Base-by-base conservation (phyloP, 2,329 filamentous ascomycete genomes). In the Ustulina deusta region DNA sequence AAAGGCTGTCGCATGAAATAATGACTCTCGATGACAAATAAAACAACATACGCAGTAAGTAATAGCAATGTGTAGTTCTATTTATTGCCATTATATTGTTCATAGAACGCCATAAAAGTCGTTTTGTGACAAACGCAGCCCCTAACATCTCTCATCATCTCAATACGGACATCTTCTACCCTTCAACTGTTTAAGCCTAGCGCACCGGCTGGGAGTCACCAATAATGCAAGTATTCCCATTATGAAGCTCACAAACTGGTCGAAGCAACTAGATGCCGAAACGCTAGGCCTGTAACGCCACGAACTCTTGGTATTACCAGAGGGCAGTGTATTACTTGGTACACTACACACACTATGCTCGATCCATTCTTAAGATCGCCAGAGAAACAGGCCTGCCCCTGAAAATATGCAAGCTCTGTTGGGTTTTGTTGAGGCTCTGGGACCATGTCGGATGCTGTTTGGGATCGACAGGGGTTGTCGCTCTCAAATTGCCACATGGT, bases 401-500 rank as follows among this genome's bases (percentile, higher is more conserved):
- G 42, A 11, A 42, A 36, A 36, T 32, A 36, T 36, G 17, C 34
- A 38, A 49, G 36, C 62, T 59, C 34, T 34, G 38, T 20, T 25
- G 11, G 22, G 25, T 15, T 22, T 32, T 32, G 25, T 51, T 58
- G 54, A 38, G 61, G 44, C 54, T 52, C 54, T 32, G 10, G 13
- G 25, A 15, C 25, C 51, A 34, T 20, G 15, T 38, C 15, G 22
- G 34, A 29, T 44, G 17, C 52, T 58, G 20, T 52, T 27, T 46
- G 46, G 55, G 27, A 61, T 61, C 38, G 48, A 42, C 54, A 60
- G 15, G 34, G 63, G 36, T 52, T 42, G 42, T 51, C 9, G 38
- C 34, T 38, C 55, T n/a, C n/a, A n/a, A n/a, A 34, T 46, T 64
- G 61, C 65, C 65, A 67, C 65, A 67, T 67, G 65, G 65, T 64